Base-by-base conservation (phyloP, 345 rosid species). In the Lagerstroemia speciosa region DNA sequence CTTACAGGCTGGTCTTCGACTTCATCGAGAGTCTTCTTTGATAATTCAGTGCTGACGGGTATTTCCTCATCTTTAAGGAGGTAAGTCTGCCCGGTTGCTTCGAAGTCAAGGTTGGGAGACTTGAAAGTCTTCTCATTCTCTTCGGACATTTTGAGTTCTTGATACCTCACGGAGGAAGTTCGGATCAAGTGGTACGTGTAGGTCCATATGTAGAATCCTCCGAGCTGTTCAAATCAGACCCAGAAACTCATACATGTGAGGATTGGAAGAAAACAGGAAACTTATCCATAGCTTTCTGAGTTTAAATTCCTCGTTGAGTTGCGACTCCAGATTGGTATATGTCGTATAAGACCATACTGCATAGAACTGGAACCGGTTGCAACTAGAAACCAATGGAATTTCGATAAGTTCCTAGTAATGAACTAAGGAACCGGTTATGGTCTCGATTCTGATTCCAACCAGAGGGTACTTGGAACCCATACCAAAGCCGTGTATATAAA, bases 151-250 rank as follows among this genome's bases (percentile, higher is more conserved):
- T 83, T 71, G 33, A 80, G 78, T 61, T 79, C 89, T 80, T 67
- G 67, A 50, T 78, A 34, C 70, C 78, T 88, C 31, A 64, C 52
- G 36, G 88, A 82, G 0, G 97, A 94, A 41, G 76, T 67, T 74
- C 77, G 81, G 57, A 94, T 68, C 66, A 89, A 68, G 34, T 91
- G 85, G 73, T 78, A 94, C 9, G 86, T 84, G 66, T 82, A 83
- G 38, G 99, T 91, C 98, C 99, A 91, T 55, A 94, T 82, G 86
- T 76, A 94, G 88, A 94, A 88, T 29, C 98, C 93, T 7, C 98
- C 97, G 40, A 94, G 87, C 99, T 94, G 85, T 76, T 79, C 29
- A n/a, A 41, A n/a, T 37, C 67, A 60, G 65, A 50, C 53, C 46
- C 46, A 14, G 14, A 15, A 34, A 24, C 9, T 60, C 7, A 9